Base-by-base conservation (phyloP, 305 asterid species). In the Striga hermonthica region DNA sequence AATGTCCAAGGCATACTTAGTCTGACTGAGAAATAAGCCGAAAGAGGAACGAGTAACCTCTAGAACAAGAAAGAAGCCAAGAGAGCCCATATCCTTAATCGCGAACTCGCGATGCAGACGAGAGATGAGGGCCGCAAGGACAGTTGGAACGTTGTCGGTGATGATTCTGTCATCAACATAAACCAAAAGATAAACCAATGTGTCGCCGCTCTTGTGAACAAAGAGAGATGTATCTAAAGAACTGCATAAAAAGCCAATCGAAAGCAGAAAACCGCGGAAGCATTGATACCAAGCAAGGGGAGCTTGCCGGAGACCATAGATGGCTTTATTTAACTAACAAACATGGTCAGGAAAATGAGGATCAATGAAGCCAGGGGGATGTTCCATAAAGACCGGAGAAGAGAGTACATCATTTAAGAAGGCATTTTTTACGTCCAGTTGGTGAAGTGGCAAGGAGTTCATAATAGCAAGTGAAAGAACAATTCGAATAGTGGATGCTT, bases 221-320 rank as follows among this genome's bases (percentile, higher is more conserved):
- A 8, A 56, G 10, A 56, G 39, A 7, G 61, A 56, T 5, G 61
- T 56, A n/a, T 56, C 61, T 1, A 40, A 9, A 4, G 40, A 5
- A 9, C 61, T 56, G 1, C 14, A 9, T 16, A 3, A 9, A 31
- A 56, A 56, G 3, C 61, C 62, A 35, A 4, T 40, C 15, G 3
- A 8, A 14, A 31, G 62, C 14, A 3, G 62, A 41, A 41, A 41
- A 41, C 10, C 47, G 10, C 47, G 47, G 10, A 41, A 10, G 10
- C 47, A 7, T 10, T 41, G 47, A 41, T 41, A 41, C 47, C 62
- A 9, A 41, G 47, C 47, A 41, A 41, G 47, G 10, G 47, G 47
- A 41, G 47, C 47, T 41, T 41, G 47, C 7, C 38, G 62, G 8
- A 57, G 62, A 9, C 62, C 62, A 35, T 57, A 57, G 1, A 57